Evolutionary conservation across 768 basidiomycete species (phyloP), one percentile per base, ranked within the genome.

Genomic region (Clavulina sp.): DNA sequence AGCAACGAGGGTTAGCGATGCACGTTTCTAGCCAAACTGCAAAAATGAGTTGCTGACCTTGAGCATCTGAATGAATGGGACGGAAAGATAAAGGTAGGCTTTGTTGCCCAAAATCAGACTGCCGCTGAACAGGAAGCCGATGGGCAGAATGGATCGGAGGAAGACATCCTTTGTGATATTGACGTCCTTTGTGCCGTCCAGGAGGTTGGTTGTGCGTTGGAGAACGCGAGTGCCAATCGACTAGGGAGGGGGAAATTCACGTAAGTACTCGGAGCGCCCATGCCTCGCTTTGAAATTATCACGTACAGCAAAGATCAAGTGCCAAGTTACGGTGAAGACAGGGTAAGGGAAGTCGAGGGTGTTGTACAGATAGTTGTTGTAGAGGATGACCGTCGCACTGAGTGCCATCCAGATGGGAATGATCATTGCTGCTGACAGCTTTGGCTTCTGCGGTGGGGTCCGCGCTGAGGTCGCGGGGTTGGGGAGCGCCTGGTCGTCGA

Each of bases 41-140:
- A 38, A 38, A 38, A 7, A 26, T 13, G 36, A 41, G 47, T 7
- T 3, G 58, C 69, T 31, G 34, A 81, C 83, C 76, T 89, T 89
- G 63, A 92, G 78, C 87, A 96, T 88, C 66, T 97, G 93, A 58
- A 97, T 96, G 66, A 93, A 97, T 0, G 86, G 78, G 7, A 93
- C 87, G 57, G 80, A 82, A 57, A 97, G 77, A 60, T 87, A 81
- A 21, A 95, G 78, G 65, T 92, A 93, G 2, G 89, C 89, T 1
- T 83, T 84, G 66, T 97, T 97, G 68, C 80, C 83, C 53, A 92
- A 72, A 59, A 96, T 78, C 51, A 97, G 76, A 54, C 84, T 88
- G 24, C 81, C 93, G 32, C 83, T 86, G 74, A 97, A 97, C 52
- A 97, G 77, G 24, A 91, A 62, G 23, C 92, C 91, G 54, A 97